Base-by-base conservation (phyloP, 2,329 filamentous ascomycete species). In the Teratosphaeria viscida region DNA sequence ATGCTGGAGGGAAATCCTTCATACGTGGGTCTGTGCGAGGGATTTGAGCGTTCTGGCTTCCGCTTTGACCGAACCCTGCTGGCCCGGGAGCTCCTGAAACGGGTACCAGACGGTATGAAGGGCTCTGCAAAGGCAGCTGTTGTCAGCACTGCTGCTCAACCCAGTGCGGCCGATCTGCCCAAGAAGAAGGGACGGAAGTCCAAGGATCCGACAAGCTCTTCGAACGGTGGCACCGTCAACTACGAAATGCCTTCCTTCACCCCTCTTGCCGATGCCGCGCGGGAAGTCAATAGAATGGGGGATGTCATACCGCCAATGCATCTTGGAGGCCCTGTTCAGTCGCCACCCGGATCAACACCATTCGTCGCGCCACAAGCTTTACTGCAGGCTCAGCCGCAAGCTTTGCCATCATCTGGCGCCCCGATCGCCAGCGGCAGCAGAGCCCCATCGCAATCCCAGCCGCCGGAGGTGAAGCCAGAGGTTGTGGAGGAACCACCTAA, bases 1-100 rank as follows among this genome's bases (percentile, higher is more conserved):
- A 74, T 84, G 43, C 72, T 85, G 8, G 73, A 82, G 56, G 67
- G 71, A 7, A 83, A 84, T 63, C 81, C 81, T 2, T 81, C 76
- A 2, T 85, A 84, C 62, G 76, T 78, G 60, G 75, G 81, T 56
- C 69, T 85, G 2, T 85, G 82, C 64, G 76, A 81, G 61, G 72
- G 74, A 54, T 68, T 85, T 5, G 82, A 85, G 62, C 66, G 64
- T 1, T 74, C 74, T 64, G 79, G 78, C 0, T 71, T 82, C 16
- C 73, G 68, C 35, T 72, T 85, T 37, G 78, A 84, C 62, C 74
- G 81, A 58, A 77, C 79, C 5, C 70, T 74, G 0, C 80, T 85
- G 64, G 82, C 82, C 11, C 75, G 78, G 62, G 76, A 75, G 61
- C 68, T 85, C 16, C 73, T 82, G 6, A 68, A 70, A 47, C 74